Conservation (phyloP, 2,329 filamentous ascomycete genomes). For the Claviceps monticola region DNA sequence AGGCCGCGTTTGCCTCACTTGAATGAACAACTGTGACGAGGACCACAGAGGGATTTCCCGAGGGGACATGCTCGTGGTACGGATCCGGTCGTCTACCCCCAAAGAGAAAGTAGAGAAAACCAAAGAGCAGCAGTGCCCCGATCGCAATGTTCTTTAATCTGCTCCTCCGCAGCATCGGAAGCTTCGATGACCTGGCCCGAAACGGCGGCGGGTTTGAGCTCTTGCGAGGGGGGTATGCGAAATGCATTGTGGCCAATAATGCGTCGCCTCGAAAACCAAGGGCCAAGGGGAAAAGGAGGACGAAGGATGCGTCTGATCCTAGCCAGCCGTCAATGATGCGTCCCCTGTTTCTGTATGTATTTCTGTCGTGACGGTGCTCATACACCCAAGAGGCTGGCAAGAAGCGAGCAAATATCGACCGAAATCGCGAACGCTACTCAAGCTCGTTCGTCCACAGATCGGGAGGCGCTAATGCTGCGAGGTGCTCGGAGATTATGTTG, state of each 20-base stretch:
- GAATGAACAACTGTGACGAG: conserved; percentile 77
- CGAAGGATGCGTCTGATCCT: neutral
- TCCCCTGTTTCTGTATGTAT: neutral
- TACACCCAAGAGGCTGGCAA: neutral
- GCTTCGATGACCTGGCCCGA: conserved; percentile 42
- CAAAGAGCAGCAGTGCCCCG: conserved; percentile 37
- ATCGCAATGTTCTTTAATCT: conserved; percentile 47
- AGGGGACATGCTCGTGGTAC: conserved; percentile 26
- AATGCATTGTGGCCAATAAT: conserved; percentile 52
- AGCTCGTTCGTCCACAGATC: neutral
- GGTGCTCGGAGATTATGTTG: neutral
- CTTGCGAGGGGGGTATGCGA: conserved; percentile 78
- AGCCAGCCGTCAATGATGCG: neutral
- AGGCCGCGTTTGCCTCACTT: conserved; percentile 46
- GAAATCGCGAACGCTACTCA: neutral
- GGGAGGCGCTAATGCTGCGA: neutral
- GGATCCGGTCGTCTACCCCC: conserved; percentile 15
- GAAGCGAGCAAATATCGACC: neutral
- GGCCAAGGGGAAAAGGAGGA: neutral
- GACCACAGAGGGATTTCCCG: conserved; percentile 51
- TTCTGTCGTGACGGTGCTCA: neutral
- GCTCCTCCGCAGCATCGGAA: conserved; percentile 42
- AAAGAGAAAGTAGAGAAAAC: conserved; percentile 47
- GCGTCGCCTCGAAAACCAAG: neutral
- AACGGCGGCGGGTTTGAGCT: conserved; percentile 64